A percentile compares a stretch with the other conserved stretches of the same genome.
phyloP scores from a whole-genome alignment of 129 eudicot genomes.

The Flaveria robusta region DNA sequence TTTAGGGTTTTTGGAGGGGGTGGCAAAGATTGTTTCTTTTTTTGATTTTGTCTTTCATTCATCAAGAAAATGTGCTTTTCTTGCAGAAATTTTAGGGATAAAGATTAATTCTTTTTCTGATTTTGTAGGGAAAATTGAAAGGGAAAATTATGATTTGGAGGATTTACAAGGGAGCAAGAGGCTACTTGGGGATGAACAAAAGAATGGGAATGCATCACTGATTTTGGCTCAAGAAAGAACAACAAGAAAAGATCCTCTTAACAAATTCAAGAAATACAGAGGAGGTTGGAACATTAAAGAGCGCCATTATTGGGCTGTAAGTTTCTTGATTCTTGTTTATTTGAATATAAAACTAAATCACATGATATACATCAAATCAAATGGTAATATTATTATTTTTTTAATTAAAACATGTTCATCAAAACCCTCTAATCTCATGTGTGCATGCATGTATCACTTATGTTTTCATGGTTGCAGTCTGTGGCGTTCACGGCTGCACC shows the following conservation, averaged over 20 bases:
- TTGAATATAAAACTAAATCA: not conserved
- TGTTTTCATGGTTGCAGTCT: constrained; percentile 57
- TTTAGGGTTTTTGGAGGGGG: too few species aligned
- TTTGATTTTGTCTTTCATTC: not conserved
- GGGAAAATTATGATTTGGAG: constrained; percentile 26
- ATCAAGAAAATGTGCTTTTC: constrained; percentile 4
- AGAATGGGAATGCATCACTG: constrained; percentile 50
- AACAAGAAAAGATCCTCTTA: constrained; percentile 74
- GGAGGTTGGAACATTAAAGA: constrained; percentile 92
- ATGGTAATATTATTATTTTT: not conserved
- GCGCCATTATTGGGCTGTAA: constrained; percentile 93
- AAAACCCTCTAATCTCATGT: too few species aligned
- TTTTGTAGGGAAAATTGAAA: constrained; percentile 41
- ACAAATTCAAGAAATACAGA: constrained; percentile 51
- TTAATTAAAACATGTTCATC: too few species aligned
- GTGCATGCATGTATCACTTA: not conserved
- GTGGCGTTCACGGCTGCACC: constrained; percentile 92
- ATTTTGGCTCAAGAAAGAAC: constrained; percentile 80
- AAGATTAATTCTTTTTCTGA: constrained; percentile 3
- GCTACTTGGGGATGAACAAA: constrained; percentile 42
- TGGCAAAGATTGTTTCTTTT: too few species aligned
- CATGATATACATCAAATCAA: not conserved
- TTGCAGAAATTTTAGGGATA: not conserved
- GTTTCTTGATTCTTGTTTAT: constrained; percentile 28
- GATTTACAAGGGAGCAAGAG: constrained; percentile 43